Evolutionary conservation across 1,284 basidiomycete genomes (phyloP).

Genomic region (Pseudozyma pruni): DNA sequence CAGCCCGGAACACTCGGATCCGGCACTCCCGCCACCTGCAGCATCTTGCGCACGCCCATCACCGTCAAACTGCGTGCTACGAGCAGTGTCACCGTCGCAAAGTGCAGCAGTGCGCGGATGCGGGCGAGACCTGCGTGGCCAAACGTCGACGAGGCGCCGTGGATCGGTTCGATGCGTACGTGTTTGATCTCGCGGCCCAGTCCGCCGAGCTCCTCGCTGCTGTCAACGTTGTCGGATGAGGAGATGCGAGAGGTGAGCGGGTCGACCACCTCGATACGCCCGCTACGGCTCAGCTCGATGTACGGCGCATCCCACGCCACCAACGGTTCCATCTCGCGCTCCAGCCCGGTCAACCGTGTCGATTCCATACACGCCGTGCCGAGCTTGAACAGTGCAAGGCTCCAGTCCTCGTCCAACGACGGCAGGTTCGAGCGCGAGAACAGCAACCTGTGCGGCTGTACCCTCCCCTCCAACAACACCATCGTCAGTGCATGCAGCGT

Average conservation of each 20-base stretch:
- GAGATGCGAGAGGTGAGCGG: slow-evolving; percentile 6
- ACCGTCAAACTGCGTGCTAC: slow-evolving; percentile 17
- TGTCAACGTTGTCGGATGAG: not conserved
- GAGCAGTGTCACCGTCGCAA: slow-evolving; percentile 12
- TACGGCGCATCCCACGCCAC: slow-evolving; percentile 50
- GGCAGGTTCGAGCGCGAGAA: slow-evolving; percentile 54
- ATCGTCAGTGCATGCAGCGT: slow-evolving; percentile 59
- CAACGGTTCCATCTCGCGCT: slow-evolving; percentile 51
- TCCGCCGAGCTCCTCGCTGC: slow-evolving; percentile 12
- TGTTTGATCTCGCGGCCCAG: slow-evolving; percentile 46
- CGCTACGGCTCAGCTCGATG: slow-evolving; percentile 53
- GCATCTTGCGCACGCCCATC: slow-evolving; percentile 10
- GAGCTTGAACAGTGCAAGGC: slow-evolving; percentile 60
- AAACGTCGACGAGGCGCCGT: slow-evolving; percentile 11
- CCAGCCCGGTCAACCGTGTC: slow-evolving; percentile 56
- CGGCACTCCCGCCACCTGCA: slow-evolving; percentile 17
- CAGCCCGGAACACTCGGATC: slow-evolving; percentile 34
- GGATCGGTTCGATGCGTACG: slow-evolving; percentile 39
- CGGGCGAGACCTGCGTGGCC: slow-evolving; percentile 22
- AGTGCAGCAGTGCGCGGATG: slow-evolving; percentile 18
- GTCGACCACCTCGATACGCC: slow-evolving; percentile 30
- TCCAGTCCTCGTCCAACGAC: slow-evolving; percentile 55
- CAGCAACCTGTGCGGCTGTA: slow-evolving; percentile 43
- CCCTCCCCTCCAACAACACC: slow-evolving; percentile 49
- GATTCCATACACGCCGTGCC: slow-evolving; percentile 64